A percentile compares a stretch with the other conserved stretches of the same genome.
phyloP scores from a whole-genome alignment of 768 basidiomycete species.

The Tulasnella sp. region DNA sequence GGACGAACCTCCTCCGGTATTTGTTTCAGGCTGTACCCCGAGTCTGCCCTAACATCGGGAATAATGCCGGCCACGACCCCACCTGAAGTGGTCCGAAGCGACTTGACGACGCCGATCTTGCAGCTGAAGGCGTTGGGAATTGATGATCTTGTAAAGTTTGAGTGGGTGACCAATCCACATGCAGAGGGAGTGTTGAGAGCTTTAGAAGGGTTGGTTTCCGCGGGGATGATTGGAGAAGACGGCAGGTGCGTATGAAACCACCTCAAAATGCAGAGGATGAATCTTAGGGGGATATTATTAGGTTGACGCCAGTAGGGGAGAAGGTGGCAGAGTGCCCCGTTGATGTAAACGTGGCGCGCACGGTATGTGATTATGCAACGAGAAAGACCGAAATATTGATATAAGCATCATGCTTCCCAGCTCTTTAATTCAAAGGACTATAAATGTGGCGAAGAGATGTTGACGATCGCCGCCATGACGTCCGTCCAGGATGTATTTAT shows the following conservation, averaged over 20 bases:
- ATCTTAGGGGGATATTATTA: neutral
- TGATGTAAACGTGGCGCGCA: conserved; percentile 86
- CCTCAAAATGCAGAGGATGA: neutral
- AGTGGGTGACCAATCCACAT: conserved; percentile 86
- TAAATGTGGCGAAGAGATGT: conserved; percentile 86
- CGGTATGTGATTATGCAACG: conserved; percentile 43
- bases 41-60: conserved; percentile 39
- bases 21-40: conserved; percentile 84
- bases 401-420: conserved; percentile 32
- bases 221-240: conserved; percentile 77
- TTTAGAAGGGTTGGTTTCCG: conserved; percentile 66
- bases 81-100: conserved; percentile 84
- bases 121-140: conserved; percentile 93
- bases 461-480: conserved; percentile 94
- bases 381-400: neutral
- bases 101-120: conserved; percentile 83
- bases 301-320: conserved; percentile 61
- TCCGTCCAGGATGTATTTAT: conserved; percentile 91
- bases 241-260: conserved; percentile 33
- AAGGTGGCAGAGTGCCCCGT: conserved; percentile 91
- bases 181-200: conserved; percentile 77
- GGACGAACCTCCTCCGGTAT: conserved; percentile 88
- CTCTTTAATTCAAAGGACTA: conserved; percentile 77
- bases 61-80: conserved; percentile 56
- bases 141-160: conserved; percentile 90